Conservation (phyloP, 169 alveolate species). For the Plasmodium vivax region DNA sequence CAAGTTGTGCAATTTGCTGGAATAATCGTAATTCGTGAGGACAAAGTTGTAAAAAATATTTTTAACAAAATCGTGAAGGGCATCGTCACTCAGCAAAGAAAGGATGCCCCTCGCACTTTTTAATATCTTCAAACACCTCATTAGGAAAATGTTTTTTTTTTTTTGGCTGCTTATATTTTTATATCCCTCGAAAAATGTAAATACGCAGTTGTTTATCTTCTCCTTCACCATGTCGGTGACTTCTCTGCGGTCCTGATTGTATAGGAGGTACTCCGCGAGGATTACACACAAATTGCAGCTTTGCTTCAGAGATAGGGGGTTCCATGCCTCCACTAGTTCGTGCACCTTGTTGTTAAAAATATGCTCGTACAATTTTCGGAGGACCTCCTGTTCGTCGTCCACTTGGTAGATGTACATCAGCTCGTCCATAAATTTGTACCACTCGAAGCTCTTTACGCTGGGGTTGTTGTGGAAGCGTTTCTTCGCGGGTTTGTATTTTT, state of each 20-base stretch:
- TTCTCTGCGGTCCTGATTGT: not conserved
- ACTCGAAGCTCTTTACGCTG: conserved; percentile 37
- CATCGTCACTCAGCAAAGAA: not conserved
- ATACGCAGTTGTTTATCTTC: conserved; percentile 4
- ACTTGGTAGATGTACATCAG: conserved; percentile 20
- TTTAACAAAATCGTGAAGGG: conserved; percentile 31
- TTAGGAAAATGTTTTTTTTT: conserved; percentile 60
- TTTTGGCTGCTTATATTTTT: conserved; percentile 29
- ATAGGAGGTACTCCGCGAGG: conserved; percentile 27
- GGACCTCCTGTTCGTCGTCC: conserved; percentile 23
- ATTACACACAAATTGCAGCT: conserved; percentile 38
- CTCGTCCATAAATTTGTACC: conserved; percentile 69
- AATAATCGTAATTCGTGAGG: conserved; percentile 37
- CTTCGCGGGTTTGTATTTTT: conserved; percentile 37
- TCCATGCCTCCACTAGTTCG: conserved; percentile 68
- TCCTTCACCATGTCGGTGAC: conserved; percentile 14
- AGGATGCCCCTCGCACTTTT: conserved; percentile 32
- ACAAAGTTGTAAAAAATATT: conserved; percentile 36
- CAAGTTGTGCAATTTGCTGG: conserved; percentile 48
- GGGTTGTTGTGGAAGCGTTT: conserved; percentile 35
- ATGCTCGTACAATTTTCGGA: conserved; percentile 6
- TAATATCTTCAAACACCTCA: conserved; percentile 68
- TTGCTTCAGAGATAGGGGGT: conserved; percentile 61
- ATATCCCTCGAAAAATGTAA: conserved; percentile 43
- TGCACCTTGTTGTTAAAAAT: conserved; percentile 35